A percentile compares a stretch with the other conserved stretches of the same genome.
phyloP scores from a whole-genome alignment of 1,284 basidiomycete genomes.

The Puccinia coronata region DNA sequence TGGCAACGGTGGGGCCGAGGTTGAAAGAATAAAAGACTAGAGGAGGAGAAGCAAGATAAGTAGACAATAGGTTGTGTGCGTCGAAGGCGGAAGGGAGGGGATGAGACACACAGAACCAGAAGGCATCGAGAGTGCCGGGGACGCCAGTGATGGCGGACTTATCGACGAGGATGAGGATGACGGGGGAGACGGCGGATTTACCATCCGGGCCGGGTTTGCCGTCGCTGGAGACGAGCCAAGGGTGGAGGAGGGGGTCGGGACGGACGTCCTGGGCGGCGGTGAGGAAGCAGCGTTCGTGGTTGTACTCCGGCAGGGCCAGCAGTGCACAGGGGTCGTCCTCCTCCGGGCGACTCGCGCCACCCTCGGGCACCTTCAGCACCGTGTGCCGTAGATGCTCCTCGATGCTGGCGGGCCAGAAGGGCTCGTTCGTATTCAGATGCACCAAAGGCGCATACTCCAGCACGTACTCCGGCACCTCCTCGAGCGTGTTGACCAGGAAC shows the following conservation, averaged over 20 bases:
- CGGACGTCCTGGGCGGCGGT: constrained; percentile 16
- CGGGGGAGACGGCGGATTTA: constrained; percentile 22
- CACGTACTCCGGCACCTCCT: constrained; percentile 17
- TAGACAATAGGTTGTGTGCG: no score
- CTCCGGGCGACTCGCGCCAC: not conserved
- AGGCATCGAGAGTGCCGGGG: constrained; percentile 34
- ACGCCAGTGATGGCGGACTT: constrained; percentile 36
- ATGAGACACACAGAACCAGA: constrained; percentile 35
- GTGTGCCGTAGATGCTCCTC: constrained; percentile 30
- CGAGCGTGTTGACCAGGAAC: constrained; percentile 8
- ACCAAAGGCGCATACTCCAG: constrained; percentile 35
- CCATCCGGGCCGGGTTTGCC: constrained; percentile 23
- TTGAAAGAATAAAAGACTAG: constrained; percentile 46
- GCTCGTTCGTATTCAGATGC: constrained; percentile 42
- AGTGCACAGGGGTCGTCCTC: constrained; percentile 14
- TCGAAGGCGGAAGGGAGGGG: not conserved
- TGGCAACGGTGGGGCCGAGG: constrained; percentile 29
- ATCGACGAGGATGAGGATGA: constrained; percentile 38
- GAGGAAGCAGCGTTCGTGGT: constrained; percentile 35
- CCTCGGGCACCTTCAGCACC: not conserved
- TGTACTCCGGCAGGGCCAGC: not conserved
- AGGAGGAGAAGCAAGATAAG: not conserved
- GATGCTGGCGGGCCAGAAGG: constrained; percentile 33
- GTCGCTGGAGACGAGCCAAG: constrained; percentile 18
- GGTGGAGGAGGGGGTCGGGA: not conserved